A percentile compares a stretch with the other conserved stretches of the same genome.
phyloP scores from a whole-genome alignment of 2,329 filamentous ascomycete genomes.

The Tolypocladium amazonense region DNA sequence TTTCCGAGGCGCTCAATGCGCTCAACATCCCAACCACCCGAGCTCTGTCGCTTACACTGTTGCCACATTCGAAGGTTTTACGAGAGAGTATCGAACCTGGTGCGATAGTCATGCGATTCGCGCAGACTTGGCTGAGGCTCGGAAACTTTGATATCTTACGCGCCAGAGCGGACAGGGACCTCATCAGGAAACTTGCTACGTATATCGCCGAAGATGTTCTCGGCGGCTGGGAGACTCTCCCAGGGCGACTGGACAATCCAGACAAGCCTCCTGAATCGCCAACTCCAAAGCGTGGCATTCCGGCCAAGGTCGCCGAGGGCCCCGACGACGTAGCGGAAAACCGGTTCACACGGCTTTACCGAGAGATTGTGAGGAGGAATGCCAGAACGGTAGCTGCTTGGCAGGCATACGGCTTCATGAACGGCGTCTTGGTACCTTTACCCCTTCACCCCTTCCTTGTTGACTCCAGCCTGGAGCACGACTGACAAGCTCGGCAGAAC shows the following conservation, averaged over 20 bases:
- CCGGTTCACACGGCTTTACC: conserved; percentile 75
- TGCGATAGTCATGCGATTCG: conserved; percentile 86
- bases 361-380: conserved; percentile 77
- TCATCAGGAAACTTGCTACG: conserved; percentile 64
- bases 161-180: conserved; percentile 63
- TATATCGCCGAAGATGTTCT: conserved; percentile 86
- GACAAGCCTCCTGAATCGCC: conserved; percentile 32
- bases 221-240: conserved; percentile 76
- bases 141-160: conserved; percentile 95
- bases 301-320: conserved; percentile 53
- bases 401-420: conserved; percentile 99
- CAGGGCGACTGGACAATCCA: conserved; percentile 44
- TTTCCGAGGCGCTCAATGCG: conserved; percentile 80
- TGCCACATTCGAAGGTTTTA: conserved; percentile 61
- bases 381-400: conserved; percentile 81
- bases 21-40: conserved; percentile 78
- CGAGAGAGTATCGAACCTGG: conserved; percentile 80
- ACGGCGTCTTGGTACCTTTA: conserved; percentile 61
- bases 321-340: conserved; percentile 64
- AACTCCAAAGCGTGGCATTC: conserved; percentile 39
- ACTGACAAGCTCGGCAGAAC: conserved; percentile 39
- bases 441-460: neutral
- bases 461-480: neutral
- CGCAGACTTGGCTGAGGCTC: conserved; percentile 81
- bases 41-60: conserved; percentile 69